phyloP scores from a whole-genome alignment of 1,284 basidiomycete species.

The Boletellus deceptivus region DNA sequence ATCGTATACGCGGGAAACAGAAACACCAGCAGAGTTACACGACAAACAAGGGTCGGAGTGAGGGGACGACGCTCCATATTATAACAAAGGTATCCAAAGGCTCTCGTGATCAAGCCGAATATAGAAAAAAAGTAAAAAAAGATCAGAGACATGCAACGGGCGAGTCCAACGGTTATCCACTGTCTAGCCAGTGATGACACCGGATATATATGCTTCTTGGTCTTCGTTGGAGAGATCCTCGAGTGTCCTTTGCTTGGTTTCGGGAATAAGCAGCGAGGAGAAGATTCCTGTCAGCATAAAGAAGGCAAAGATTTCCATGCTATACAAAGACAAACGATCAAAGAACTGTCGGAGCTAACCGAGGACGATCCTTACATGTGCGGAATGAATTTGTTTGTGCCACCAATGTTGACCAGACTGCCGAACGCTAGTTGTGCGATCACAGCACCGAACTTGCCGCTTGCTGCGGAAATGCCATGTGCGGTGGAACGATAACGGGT shows the following conservation, averaged over 20 bases:
- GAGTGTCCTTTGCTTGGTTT: conserved; percentile 57
- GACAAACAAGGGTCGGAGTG: not conserved
- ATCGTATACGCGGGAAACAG: too few relatives aligned
- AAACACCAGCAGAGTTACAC: not conserved
- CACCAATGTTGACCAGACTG: conserved; percentile 51
- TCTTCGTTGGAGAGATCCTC: conserved; percentile 57
- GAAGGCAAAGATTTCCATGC: conserved; percentile 51
- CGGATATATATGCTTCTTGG: conserved; percentile 46
- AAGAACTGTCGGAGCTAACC: not conserved
- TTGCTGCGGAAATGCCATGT: conserved; percentile 69
- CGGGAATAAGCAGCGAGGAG: conserved; percentile 59
- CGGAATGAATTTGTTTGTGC: conserved; percentile 38
- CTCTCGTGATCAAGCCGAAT: not conserved
- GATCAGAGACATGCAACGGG: not conserved
- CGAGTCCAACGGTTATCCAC: not conserved
- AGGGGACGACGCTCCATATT: not conserved
- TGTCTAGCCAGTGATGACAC: conserved; percentile 16
- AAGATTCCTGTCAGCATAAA: conserved; percentile 62
- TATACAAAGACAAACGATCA: conserved; percentile 13
- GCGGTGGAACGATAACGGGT: conserved; percentile 73
- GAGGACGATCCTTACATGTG: conserved; percentile 35
- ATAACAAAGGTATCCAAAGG: conserved; percentile 3
- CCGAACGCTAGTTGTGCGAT: conserved; percentile 63
- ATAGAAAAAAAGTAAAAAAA: too few relatives aligned
- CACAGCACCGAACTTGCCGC: conserved; percentile 68